Percentiles rank a stretch among this genome's conserved stretches.
Conservation (phyloP, 345 rosid genomes). For the Citrus glauca region DNA sequence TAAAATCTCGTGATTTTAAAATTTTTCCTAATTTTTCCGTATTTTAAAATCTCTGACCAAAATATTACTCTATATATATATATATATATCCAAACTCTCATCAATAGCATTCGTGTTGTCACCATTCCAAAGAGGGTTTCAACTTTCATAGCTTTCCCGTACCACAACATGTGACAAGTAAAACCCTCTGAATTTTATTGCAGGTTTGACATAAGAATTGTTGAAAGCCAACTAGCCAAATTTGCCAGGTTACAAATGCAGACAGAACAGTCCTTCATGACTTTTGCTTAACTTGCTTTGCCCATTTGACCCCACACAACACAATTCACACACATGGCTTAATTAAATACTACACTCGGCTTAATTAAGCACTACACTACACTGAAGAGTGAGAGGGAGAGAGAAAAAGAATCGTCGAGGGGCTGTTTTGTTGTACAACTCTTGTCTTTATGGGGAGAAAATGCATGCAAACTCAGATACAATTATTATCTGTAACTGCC, state of each 20-base stretch:
- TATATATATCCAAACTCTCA: too few relatives aligned
- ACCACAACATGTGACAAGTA: background rate
- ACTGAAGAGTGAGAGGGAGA: background rate
- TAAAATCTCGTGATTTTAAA: too few relatives aligned
- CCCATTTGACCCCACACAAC: too few relatives aligned
- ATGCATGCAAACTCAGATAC: slow-evolving; percentile 4
- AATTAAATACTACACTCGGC: too few relatives aligned
- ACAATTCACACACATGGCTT: too few relatives aligned
- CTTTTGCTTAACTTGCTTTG: background rate
- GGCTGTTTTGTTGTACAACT: background rate
- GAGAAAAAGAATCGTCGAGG: background rate
- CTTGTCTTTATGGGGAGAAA: background rate
- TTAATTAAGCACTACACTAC: too few relatives aligned
- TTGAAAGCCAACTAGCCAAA: background rate
- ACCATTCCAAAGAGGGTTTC: background rate
- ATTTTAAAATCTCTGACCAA: rapidly evolving
- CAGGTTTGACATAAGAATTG: background rate
- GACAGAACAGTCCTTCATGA: too few relatives aligned
- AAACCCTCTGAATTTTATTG: background rate
- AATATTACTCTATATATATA: too few relatives aligned
- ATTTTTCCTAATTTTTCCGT: rapidly evolving
- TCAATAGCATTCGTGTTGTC: background rate
- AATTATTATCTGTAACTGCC: background rate
- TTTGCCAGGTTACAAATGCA: background rate
- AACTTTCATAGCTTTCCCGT: background rate